phyloP scores from a whole-genome alignment of 108 stramenopile species.

The Cyclotella cryptica region DNA sequence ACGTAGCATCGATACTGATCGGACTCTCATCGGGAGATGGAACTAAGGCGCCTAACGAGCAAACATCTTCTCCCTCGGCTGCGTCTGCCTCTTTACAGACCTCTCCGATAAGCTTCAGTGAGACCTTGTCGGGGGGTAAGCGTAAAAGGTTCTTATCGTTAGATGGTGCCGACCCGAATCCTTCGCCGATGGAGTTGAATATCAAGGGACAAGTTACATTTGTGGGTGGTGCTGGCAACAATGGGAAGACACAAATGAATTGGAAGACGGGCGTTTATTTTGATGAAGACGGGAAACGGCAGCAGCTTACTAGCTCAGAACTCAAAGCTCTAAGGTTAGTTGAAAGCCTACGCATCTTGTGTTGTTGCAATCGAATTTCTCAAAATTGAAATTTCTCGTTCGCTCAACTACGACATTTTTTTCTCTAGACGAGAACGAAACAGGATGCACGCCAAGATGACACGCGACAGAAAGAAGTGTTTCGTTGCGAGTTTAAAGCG shows the following conservation, averaged over 20 bases:
- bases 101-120: conserved; percentile 21
- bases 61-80: background rate
- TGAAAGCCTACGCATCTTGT: background rate
- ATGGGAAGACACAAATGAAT: conserved; percentile 73
- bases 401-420: background rate
- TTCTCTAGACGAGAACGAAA: conserved; percentile 89
- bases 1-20: conserved; percentile 85
- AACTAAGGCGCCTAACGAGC: background rate
- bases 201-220: conserved; percentile 62
- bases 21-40: conserved; percentile 63
- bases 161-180: conserved; percentile 44
- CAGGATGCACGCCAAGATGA: conserved; percentile 96
- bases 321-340: conserved; percentile 77
- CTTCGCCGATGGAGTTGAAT: conserved; percentile 65
- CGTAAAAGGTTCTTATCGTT: conserved; percentile 73
- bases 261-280: conserved; percentile 85
- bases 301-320: conserved; percentile 65
- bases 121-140: conserved; percentile 56
- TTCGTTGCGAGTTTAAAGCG: conserved; percentile 82
- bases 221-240: conserved; percentile 61
- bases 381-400: background rate
- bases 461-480: conserved; percentile 90
- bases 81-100: conserved; percentile 1
- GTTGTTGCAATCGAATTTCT: background rate
- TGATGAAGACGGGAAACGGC: conserved; percentile 64